Evolutionary conservation across 2,329 filamentous ascomycete genomes (phyloP), one percentile per base, ranked within the genome.

Genomic region (Cucurbitaria berberidis): DNA sequence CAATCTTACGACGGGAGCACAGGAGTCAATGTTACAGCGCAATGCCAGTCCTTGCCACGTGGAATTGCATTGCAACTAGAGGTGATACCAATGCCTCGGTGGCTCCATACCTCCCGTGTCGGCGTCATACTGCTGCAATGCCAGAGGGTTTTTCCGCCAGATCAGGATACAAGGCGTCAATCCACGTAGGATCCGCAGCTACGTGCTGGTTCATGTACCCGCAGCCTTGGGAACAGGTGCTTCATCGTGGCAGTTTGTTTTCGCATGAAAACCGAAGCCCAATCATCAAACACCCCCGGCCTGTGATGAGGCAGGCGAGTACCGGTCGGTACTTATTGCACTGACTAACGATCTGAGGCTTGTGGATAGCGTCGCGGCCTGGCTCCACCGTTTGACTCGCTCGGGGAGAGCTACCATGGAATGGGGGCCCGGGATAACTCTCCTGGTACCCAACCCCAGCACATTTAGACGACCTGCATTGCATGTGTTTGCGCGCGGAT

Each of bases 391-490:
- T 50, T 62, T 49, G 55, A 63, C 29, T 54, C 36, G 55, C 44
- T 57, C 45, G 48, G 53, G 45, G 57, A 47, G 52, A 60, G 60
- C 62, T 65, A 63, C 61, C 60, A 53, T 61, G 56, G 49, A 49
- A 60, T 56, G 62, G 64, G 56, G 57, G 57, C 32, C 57, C 58
- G 55, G 58, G 54, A 51, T 38, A 53, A 43, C n/a, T n/a, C n/a
- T 57, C 58, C 63, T 60, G 62, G 40, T 32, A 54, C n/a, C n/a
- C n/a, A 40, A 42, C 39, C 46, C 41, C 59, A 50, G 42, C 48
- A 54, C 57, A 43, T 52, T 52, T 55, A 54, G 49, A 56, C 55
- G 48, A 49, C 48, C 48, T 53, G 60, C 60, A 66, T 58, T 58
- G 57, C 55, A 58, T n/a, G 55, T 48, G 40, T 60, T 62, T 54